phyloP scores from a whole-genome alignment of 441 rosid genomes.

The Adansonia madagascariensis region DNA sequence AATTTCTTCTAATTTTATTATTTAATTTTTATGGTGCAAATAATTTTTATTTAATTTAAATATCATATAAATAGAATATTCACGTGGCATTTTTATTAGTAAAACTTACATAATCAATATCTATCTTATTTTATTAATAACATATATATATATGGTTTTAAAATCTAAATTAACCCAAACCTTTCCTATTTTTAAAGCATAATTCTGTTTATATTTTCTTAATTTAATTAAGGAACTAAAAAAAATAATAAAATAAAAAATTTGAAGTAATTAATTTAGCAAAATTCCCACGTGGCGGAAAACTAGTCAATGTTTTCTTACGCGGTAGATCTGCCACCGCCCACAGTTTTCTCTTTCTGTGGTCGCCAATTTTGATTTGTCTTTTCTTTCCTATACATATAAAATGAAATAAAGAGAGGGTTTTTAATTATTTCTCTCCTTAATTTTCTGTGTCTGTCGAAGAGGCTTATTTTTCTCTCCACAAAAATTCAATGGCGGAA shows the following conservation, averaged over 20 bases:
- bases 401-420: neutral
- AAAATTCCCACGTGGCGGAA: neutral
- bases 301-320: neutral
- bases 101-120: no score
- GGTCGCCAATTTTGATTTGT: neutral
- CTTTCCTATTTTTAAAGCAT: no score
- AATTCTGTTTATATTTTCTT: no score
- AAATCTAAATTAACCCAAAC: no score
- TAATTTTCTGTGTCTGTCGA: neutral
- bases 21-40: no score
- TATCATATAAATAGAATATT: no score
- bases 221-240: no score
- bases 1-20: no score
- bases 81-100: no score
- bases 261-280: neutral
- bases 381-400: neutral
- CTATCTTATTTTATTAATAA: no score
- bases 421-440: neutral
- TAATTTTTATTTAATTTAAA: no score
- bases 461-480: neutral
- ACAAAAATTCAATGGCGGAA: conserved; percentile 58
- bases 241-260: neutral
- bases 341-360: neutral
- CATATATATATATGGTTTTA: no score
- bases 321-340: neutral